phyloP scores from a whole-genome alignment of 495 filamentous ascomycete genomes.

The Xylaria venustula region DNA sequence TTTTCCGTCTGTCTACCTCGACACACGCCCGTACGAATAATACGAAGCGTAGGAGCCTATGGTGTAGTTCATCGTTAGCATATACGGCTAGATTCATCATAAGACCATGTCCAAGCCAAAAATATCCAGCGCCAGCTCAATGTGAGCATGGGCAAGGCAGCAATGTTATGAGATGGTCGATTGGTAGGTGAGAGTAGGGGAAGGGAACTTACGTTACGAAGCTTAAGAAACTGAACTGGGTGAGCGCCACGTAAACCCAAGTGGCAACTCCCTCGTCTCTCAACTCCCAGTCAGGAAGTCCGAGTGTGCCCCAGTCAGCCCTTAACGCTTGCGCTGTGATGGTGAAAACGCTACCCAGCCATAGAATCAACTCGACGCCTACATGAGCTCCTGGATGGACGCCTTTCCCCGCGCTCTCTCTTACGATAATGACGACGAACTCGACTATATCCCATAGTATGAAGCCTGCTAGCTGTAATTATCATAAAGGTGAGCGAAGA shows the following conservation, averaged over 20 bases:
- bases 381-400: slow-evolving; percentile 10
- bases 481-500: not conserved
- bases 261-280: not conserved
- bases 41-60: slow-evolving; percentile 6
- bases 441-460: slow-evolving; percentile 11
- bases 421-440: not conserved
- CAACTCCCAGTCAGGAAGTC: not conserved
- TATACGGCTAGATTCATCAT: not conserved
- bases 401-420: not conserved
- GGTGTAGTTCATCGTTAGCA: not conserved
- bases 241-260: not conserved
- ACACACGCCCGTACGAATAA: slow-evolving; percentile 13
- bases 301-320: not conserved
- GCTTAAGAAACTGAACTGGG: slow-evolving; percentile 8
- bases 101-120: not conserved
- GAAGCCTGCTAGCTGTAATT: not conserved
- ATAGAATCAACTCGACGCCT: slow-evolving; percentile 10
- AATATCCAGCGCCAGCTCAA: too few relatives aligned
- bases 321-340: not conserved
- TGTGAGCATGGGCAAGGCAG: not conserved
- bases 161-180: not conserved
- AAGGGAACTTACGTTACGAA: slow-evolving; percentile 7
- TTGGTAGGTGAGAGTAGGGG: not conserved
- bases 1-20: slow-evolving; percentile 8
- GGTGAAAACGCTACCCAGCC: not conserved